These are phyloP conservation scores for Zelonia costaricensis DNA, from an alignment of 208 protist species.

Conservation along the genomic window DNA sequence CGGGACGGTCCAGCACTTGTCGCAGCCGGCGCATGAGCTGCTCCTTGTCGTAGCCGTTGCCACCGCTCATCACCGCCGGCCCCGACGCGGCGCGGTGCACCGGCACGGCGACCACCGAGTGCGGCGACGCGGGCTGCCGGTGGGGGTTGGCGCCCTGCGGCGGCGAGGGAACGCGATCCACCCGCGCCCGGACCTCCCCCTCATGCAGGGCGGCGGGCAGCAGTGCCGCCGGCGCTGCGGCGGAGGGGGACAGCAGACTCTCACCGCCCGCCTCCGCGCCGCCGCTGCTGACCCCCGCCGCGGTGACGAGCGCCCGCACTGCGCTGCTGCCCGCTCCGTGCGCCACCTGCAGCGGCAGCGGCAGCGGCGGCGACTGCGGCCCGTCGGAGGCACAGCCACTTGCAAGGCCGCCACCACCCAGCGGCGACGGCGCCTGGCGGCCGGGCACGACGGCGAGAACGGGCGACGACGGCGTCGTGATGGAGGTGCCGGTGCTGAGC, in stretches of 20 bases:
- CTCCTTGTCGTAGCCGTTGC: slow-evolving; percentile 7
- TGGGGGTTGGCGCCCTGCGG: neutral
- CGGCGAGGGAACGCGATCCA: slow-evolving; percentile 11
- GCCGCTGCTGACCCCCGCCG: neutral
- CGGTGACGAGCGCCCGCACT: slow-evolving; percentile 7
- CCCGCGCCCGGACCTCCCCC: neutral
- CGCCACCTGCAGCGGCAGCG: slow-evolving; percentile 5
- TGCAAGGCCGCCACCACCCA: neutral
- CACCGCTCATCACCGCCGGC: neutral
- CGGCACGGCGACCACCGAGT: neutral
- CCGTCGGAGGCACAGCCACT: too few relatives aligned
- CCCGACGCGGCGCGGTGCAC: slow-evolving; percentile 8
- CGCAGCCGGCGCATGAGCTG: slow-evolving; percentile 23
- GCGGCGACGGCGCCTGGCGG: neutral
- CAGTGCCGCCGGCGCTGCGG: neutral
- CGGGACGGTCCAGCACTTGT: slow-evolving; percentile 7
- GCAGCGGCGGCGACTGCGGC: neutral
- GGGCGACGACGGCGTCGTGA: slow-evolving; percentile 1
- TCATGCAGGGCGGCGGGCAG: neutral
- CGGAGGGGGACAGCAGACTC: neutral
- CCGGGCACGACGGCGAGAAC: neutral
- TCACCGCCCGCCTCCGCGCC: neutral
- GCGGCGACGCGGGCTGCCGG: too few relatives aligned
- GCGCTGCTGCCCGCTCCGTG: slow-evolving; percentile 20
- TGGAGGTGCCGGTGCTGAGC: slow-evolving; percentile 6